phyloP scores from a whole-genome alignment of 257 asterid genomes.

The Nicotiana tabacum region DNA sequence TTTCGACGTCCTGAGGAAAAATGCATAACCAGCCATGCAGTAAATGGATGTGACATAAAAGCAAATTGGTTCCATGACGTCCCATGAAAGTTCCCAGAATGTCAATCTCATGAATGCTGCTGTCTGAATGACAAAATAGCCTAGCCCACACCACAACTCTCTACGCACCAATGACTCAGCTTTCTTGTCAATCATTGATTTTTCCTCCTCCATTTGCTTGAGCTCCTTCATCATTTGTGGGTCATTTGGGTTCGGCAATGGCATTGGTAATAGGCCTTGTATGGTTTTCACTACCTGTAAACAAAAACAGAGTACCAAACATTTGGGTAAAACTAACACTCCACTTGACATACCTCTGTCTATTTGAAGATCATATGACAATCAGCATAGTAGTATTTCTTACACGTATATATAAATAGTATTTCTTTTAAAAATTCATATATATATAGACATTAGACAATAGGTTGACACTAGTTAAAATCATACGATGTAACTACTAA shows the following conservation, averaged over 20 bases:
- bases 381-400: background rate
- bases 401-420: background rate
- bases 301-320: background rate
- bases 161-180: conserved; percentile 58
- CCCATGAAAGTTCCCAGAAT: conserved; percentile 74
- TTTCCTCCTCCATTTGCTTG: conserved; percentile 36
- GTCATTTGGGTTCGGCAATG: conserved; percentile 10
- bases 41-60: conserved; percentile 44
- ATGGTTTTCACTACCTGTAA: conserved; percentile 24
- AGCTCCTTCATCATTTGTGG: conserved; percentile 31
- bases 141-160: conserved; percentile 52
- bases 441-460: background rate
- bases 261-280: conserved; percentile 14
- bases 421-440: background rate
- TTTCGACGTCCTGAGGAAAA: conserved; percentile 48
- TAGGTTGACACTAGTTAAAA: background rate
- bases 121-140: conserved; percentile 35
- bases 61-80: conserved; percentile 75
- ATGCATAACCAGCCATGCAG: conserved; percentile 45
- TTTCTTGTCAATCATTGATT: conserved; percentile 37
- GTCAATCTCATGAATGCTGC: conserved; percentile 56
- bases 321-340: background rate
- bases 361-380: background rate
- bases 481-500: background rate
- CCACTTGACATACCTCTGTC: background rate